phyloP scores from a whole-genome alignment of 2,329 filamentous ascomycete genomes.

The Penicillium sp. region DNA sequence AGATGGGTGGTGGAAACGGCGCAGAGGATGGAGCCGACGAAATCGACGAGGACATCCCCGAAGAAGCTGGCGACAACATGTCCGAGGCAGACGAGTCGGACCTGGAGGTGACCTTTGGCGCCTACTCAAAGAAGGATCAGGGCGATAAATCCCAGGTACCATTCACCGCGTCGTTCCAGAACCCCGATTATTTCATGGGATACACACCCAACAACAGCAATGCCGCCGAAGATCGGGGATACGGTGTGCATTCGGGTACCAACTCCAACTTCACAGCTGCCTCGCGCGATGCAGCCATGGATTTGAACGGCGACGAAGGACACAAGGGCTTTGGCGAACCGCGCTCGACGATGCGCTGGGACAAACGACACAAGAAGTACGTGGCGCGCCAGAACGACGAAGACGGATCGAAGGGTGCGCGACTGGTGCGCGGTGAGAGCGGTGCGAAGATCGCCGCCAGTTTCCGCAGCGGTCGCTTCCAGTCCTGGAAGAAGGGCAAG shows the following conservation, averaged over 20 bases:
- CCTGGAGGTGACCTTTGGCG: constrained; percentile 66
- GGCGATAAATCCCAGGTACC: constrained; percentile 49
- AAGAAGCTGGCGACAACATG: constrained; percentile 45
- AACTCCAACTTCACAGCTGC: constrained; percentile 76
- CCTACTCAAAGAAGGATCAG: constrained; percentile 44
- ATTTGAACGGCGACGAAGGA: constrained; percentile 82
- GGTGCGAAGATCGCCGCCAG: constrained; percentile 93
- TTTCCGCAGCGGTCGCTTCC: constrained; percentile 90
- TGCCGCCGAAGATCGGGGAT: constrained; percentile 81
- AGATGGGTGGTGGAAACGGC: constrained; percentile 30
- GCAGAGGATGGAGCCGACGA: constrained; percentile 34
- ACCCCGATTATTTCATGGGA: constrained; percentile 91
- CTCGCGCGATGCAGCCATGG: constrained; percentile 84
- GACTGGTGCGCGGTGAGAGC: constrained; percentile 79
- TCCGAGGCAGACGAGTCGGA: constrained; percentile 58
- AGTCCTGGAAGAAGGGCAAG: constrained; percentile 84
- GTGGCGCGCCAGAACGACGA: constrained; percentile 88
- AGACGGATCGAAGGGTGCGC: constrained; percentile 73
- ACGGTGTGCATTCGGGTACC: constrained; percentile 81
- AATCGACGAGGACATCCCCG: constrained; percentile 37
- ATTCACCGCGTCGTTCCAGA: constrained; percentile 58
- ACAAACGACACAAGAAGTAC: constrained; percentile 95
- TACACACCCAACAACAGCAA: constrained; percentile 80
- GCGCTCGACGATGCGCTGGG: constrained; percentile 80
- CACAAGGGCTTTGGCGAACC: constrained; percentile 72